Base-by-base conservation (phyloP, 495 filamentous ascomycete genomes). In the Patellaria atrata region DNA sequence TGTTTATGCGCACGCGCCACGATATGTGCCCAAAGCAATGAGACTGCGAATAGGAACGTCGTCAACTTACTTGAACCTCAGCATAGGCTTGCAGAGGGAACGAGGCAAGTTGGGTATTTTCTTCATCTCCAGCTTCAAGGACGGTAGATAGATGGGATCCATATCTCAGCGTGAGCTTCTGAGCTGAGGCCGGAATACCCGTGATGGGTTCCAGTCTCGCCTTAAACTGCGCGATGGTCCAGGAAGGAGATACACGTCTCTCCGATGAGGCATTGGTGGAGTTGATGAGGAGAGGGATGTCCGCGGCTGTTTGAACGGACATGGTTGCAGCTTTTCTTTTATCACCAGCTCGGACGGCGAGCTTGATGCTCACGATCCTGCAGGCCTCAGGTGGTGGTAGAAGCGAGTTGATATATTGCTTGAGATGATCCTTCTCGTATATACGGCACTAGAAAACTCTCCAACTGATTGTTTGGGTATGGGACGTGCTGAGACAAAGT, bases 141-240 rank as follows among this genome's bases (percentile, higher is more conserved):
- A 67, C 51, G 30, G 70, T 60, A 37, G 57, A 60, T 20, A 71
- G 55, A 43, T 63, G 63, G 31, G 67, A 62, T 37, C 55, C 60
- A 20, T 72, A 60, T 47, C 69, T 75, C 52, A 85, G 60, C 27
- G 56, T 68, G 32, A 97, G 67, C 33, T 65, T 70, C 57, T 96
- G 91, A 39, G 70, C 72, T 7, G 68, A 66, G 8, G 84, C 81
- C 2, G 89, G 84, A 12, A 97, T 72, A 33, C 89, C 89, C 2
- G 89, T 97, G 60, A 97, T 73, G 40, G 86, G 79, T 53, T 94
- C 86, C 27, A 97, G 72, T 59, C 92, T 93, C 15, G 64, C 57
- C 58, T 92, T 96, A 36, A 94, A 67, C 48, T 84, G 77, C 20
- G 70, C 56, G 47, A 97, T 79, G 38, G 77, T 79, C 89, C 91